These are phyloP conservation scores for Polyporus arcularius DNA, from an alignment of 768 basidiomycete species.

Conservation along the genomic window DNA sequence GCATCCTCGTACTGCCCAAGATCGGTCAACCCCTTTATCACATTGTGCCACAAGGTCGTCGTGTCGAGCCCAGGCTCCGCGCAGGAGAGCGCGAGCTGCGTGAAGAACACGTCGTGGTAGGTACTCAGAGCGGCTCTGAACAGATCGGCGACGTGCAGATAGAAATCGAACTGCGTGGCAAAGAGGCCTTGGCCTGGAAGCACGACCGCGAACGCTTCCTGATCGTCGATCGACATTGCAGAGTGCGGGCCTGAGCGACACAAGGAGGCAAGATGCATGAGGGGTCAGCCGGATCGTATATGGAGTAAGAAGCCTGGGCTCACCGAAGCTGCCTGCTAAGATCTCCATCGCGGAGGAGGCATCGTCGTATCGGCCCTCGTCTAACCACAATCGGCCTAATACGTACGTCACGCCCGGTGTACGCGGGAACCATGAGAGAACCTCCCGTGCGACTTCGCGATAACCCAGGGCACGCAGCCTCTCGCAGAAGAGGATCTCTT, in stretches of 20 bases:
- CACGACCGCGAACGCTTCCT: conserved; percentile 59
- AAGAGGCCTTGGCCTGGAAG: conserved; percentile 59
- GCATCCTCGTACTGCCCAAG: conserved; percentile 84
- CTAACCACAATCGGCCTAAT: conserved; percentile 64
- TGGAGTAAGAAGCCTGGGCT: conserved; percentile 26
- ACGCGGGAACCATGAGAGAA: conserved; percentile 77
- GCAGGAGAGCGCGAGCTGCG: conserved; percentile 77
- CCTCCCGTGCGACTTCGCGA: conserved; percentile 57
- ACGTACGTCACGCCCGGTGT: conserved; percentile 79
- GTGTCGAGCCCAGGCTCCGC: conserved; percentile 55
- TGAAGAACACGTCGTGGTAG: conserved; percentile 70
- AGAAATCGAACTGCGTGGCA: conserved; percentile 71
- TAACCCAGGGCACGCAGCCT: conserved; percentile 65
- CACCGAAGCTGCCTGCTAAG: conserved; percentile 76
- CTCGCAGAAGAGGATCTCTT: conserved; percentile 76
- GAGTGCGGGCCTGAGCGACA: conserved; percentile 46
- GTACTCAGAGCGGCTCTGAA: conserved; percentile 63
- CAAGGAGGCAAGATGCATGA: conserved; percentile 3
- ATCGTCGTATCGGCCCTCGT: conserved; percentile 70
- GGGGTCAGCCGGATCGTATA: conserved; percentile 8
- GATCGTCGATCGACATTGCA: conserved; percentile 58
- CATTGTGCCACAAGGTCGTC: conserved; percentile 73
- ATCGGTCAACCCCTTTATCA: conserved; percentile 76
- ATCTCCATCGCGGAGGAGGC: conserved; percentile 73
- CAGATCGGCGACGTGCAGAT: conserved; percentile 72